Evolutionary conservation across 1,139 yeast genomes (phyloP).

Genomic region (Oligophagozyma castellii): DNA sequence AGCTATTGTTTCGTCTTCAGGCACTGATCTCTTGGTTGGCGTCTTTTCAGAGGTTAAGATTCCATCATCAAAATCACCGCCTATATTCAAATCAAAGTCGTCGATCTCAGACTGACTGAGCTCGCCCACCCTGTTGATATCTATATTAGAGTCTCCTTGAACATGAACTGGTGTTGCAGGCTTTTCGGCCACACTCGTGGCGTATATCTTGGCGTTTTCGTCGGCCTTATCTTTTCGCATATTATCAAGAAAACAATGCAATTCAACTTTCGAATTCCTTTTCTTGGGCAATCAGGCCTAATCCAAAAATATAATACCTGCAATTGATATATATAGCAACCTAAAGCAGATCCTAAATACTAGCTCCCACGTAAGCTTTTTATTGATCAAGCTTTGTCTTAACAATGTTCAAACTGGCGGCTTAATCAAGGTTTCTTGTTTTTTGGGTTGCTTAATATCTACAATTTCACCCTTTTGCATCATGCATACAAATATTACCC

Average conservation of each 20-base stretch:
- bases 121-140: conserved; percentile 19
- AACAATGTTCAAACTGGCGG: too few relatives aligned
- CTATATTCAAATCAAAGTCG: conserved; percentile 22
- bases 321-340: too few relatives aligned
- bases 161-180: conserved; percentile 40
- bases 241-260: not conserved
- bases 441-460: too few relatives aligned
- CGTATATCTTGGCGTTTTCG: conserved; percentile 3
- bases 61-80: conserved; percentile 8
- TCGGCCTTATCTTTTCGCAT: not conserved
- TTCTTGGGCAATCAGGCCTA: too few relatives aligned
- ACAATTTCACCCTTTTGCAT: too few relatives aligned
- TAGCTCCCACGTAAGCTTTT: too few relatives aligned
- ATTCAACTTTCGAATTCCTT: not conserved
- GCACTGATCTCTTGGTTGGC: not conserved
- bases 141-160: conserved; percentile 32
- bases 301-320: too few relatives aligned
- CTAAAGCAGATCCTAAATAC: too few relatives aligned
- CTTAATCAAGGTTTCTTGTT: too few relatives aligned
- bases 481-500: too few relatives aligned
- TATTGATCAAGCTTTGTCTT: too few relatives aligned
- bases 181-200: too few relatives aligned
- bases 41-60: not conserved
- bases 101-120: conserved; percentile 20
- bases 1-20: conserved; percentile 5